Evolutionary conservation across 768 basidiomycete genomes (phyloP), one percentile per base, ranked within the genome.

Genomic region (Lactarius hatsudake): DNA sequence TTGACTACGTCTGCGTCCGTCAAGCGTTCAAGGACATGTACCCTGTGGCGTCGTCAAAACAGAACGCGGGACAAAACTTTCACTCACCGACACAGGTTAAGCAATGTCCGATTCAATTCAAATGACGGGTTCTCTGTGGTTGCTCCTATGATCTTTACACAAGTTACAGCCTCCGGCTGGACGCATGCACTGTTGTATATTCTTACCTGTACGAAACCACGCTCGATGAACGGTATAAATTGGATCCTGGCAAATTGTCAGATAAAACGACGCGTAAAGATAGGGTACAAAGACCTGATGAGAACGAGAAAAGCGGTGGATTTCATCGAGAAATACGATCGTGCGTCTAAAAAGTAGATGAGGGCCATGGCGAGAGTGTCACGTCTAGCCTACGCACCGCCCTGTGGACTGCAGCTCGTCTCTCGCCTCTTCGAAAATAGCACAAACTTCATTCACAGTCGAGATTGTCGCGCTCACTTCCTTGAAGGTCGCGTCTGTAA

Each of bases 111-210:
- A 20, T 87, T 90, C 38, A 93, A 75, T 71, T 89, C 91, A 79
- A 95, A 95, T 0, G 90, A 92, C 1, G 93, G 93, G 69, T 95
- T 95, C 76, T 95, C 93, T 0, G 93, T 94, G 3, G 93, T 95
- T 0, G 93, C 91, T 32, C 91, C 91, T 71, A 93, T 84, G 34
- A 93, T 78, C 85, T 89, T 43, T 17, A 42, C 17, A 55, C 36
- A 32, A 45, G 28, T 59, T 63, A 60, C 60, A 45, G n/a, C 26
- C 48, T 23, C 43, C 62, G 15, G 7, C 58, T 51, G 13, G 34
- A 2, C 17, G 13, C 26, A 17, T 7, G 10, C 20, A 43, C 36
- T 7, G 42, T 54, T 30, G 8, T 10, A 51, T 54, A 62, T 48
- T 69, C 73, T 67, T 56, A 86, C 86, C 76, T 89, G 89, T 30